Base-by-base conservation (phyloP, 805 yeast species). In the Cephaloascus fragrans region DNA sequence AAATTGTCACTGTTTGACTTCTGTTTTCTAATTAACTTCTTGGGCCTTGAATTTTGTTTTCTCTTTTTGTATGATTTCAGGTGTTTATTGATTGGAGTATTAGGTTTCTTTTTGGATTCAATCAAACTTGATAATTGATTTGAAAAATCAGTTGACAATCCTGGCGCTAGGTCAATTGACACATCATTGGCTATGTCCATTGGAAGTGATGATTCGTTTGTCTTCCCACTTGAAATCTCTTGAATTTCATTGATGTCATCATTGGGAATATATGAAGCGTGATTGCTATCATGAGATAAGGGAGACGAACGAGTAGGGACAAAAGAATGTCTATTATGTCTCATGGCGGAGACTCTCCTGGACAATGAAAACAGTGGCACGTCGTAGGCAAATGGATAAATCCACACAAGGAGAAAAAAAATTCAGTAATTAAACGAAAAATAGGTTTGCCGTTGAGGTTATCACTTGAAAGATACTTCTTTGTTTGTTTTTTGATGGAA, bases 261-360 rank as follows among this genome's bases (percentile, higher is more conserved):
- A 31, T 9, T 14, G 17, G 15, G 33, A 6, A 31, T 31, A 31
- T 31, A 16, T 14, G 33, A 6, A 14, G 5, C 33, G 12, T 23
- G 28, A 12, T 6, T 16, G n/a, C 8, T 6, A 16, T 31, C 18
- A 31, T 16, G 8, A 6, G 33, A 31, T n/a, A 31, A 16, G 33
- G 33, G 33, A 14, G 33, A 31, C 33, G 33, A 16, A 31, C 33
- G 33, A 31, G 33, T 14, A 16, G 33, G 33, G 5, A 31, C 33
- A 14, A 31, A 31, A n/a, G 8, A 8, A 8, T 14, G 8, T 14
- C n/a, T 9, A n/a, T 6, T 9, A 31, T 31, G 28, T 23, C 28
- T 23, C 28, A 23, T 23, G 6, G 10, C 12, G 28, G 6, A 23
- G 28, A 23, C n/a, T n/a, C n/a, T n/a, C n/a, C n/a, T n/a, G n/a